phyloP scores from a whole-genome alignment of 129 eudicot species.

The Lactuca sativa region DNA sequence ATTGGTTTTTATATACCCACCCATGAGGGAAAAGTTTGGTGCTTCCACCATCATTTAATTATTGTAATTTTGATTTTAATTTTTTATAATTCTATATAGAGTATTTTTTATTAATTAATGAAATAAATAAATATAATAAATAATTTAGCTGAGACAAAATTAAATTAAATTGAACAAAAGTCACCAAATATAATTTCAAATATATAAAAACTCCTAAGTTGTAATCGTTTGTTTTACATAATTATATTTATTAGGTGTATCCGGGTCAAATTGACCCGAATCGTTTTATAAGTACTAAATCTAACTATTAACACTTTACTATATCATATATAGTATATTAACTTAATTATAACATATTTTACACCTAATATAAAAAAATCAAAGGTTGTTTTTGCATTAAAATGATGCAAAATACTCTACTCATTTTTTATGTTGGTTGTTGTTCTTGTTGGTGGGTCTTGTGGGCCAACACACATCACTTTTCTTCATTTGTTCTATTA shows the following conservation, averaged over 20 bases:
- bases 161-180: neutral
- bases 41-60: slow-evolving; percentile 29
- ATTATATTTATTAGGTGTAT: too few species aligned
- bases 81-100: neutral
- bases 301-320: neutral
- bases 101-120: too few species aligned
- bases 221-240: neutral
- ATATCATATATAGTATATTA: too few species aligned
- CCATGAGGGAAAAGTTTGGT: slow-evolving; percentile 28
- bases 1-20: slow-evolving; percentile 22
- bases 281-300: too few species aligned
- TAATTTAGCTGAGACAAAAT: neutral
- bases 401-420: neutral
- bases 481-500: slow-evolving; percentile 25
- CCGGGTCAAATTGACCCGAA: too few species aligned
- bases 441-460: slow-evolving; percentile 28
- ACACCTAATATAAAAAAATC: neutral
- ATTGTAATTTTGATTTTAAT: neutral
- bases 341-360: too few species aligned
- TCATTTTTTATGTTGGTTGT: slow-evolving; percentile 24
- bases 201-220: neutral
- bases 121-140: too few species aligned
- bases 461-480: slow-evolving; percentile 21
- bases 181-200: too few species aligned
- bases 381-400: slow-evolving; percentile 3